These are phyloP conservation scores for Eucommia ulmoides DNA, from an alignment of 257 asterid species.

Conservation along the genomic window DNA sequence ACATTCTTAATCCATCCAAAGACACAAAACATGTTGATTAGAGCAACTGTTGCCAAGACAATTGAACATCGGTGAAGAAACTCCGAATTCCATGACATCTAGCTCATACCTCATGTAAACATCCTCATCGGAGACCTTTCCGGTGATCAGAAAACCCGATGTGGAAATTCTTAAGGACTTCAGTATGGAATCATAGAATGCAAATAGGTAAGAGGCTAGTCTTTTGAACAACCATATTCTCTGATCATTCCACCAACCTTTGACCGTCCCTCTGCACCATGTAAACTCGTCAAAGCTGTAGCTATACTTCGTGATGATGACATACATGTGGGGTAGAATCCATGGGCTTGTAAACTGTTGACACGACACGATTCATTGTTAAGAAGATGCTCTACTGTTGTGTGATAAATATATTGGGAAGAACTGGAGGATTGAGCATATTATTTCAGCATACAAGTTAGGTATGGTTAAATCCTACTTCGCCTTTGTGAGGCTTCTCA, in stretches of 20 bases:
- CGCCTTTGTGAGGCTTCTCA: not conserved
- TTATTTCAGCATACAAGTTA: no score
- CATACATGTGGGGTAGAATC: conserved; percentile 18
- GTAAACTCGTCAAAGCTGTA: conserved; percentile 22
- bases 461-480: no score
- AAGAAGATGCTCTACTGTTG: not conserved
- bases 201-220: conserved; percentile 18
- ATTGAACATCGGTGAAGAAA: conserved; percentile 21
- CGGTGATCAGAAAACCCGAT: conserved; percentile 17
- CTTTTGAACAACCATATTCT: conserved; percentile 29
- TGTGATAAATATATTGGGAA: no score
- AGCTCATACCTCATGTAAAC: conserved; percentile 13
- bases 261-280: conserved; percentile 16
- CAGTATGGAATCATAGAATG: conserved; percentile 7
- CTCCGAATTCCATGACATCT: conserved; percentile 31
- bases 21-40: conserved; percentile 18
- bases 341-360: conserved; percentile 26
- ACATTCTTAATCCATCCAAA: not conserved
- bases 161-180: conserved; percentile 10
- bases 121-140: conserved; percentile 22
- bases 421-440: no score
- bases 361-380: not conserved
- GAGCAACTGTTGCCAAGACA: conserved; percentile 15
- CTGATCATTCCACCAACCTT: conserved; percentile 32
- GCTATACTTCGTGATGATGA: conserved; percentile 5